Conservation (phyloP, 2,329 filamentous ascomycete species). For the Sporothrix phasma region DNA sequence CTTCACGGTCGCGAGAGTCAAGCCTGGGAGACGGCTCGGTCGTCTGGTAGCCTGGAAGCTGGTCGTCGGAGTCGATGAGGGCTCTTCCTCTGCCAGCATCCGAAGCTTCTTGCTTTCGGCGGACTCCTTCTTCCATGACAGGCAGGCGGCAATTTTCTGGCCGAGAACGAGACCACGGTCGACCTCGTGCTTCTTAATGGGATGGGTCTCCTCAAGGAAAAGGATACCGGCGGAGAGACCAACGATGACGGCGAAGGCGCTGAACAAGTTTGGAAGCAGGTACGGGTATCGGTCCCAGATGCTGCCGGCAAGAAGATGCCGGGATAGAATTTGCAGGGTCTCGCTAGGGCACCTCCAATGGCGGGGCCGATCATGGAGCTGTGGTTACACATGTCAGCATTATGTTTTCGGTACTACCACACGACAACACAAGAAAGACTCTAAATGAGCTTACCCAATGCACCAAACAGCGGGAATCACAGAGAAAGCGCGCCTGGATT, state of each 20-base stretch:
- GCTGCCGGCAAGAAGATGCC: conserved; percentile 57
- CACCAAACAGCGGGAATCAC: conserved; percentile 99
- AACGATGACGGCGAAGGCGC: conserved; percentile 63
- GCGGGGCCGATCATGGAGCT: conserved; percentile 87
- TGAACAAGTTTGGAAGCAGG: conserved; percentile 84
- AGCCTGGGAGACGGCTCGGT: conserved; percentile 32
- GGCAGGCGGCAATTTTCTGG: conserved; percentile 50
- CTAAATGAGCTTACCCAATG: conserved; percentile 52
- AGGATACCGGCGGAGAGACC: conserved; percentile 71
- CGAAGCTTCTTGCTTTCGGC: conserved; percentile 23
- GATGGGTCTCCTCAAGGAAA: conserved; percentile 91
- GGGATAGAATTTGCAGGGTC: conserved; percentile 77
- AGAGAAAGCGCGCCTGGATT: conserved; percentile 74
- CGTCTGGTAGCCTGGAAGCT: conserved; percentile 59
- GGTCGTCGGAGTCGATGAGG: conserved; percentile 52
- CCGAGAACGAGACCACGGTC: conserved; percentile 73
- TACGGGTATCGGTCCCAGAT: conserved; percentile 86
- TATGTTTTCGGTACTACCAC: not conserved
- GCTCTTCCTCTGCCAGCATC: conserved; percentile 41
- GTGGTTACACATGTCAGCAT: not conserved
- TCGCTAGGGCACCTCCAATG: conserved; percentile 80
- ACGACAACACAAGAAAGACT: not conserved
- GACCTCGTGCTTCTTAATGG: conserved; percentile 62
- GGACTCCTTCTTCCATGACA: conserved; percentile 26
- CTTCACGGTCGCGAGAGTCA: conserved; percentile 15